These are phyloP conservation scores for Gossypioides kirkii DNA, from an alignment of 345 rosid species.

Conservation along the genomic window DNA sequence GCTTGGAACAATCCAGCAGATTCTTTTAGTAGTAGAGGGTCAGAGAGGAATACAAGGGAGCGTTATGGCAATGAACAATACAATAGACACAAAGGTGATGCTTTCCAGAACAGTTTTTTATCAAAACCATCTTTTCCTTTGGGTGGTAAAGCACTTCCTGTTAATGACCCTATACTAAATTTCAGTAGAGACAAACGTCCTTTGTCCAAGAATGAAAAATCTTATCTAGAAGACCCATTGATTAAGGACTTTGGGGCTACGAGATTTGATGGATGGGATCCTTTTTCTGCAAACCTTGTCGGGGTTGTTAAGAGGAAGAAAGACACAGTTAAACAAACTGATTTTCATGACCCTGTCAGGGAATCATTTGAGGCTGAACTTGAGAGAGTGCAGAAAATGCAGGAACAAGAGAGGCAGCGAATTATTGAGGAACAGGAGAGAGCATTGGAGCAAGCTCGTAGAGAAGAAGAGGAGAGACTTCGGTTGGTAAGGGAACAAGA, in stretches of 20 bases:
- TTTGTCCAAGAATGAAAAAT: conserved; percentile 59
- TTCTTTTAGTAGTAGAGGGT: conserved; percentile 43
- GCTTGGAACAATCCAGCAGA: conserved; percentile 47
- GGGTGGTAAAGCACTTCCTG: conserved; percentile 38
- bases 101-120: conserved; percentile 28
- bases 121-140: conserved; percentile 43
- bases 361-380: conserved; percentile 99
- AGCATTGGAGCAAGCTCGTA: conserved; percentile 70
- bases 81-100: conserved; percentile 43
- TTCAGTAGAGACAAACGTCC: conserved; percentile 60
- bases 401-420: conserved; percentile 79
- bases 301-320: conserved; percentile 82
- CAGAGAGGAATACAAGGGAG: conserved; percentile 40
- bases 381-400: conserved; percentile 93
- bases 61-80: conserved; percentile 46
- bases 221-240: conserved; percentile 62
- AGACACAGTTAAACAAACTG: conserved; percentile 58
- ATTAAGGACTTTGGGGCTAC: conserved; percentile 48
- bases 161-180: conserved; percentile 44
- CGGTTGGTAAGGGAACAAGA: conserved; percentile 76
- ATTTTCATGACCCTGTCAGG: conserved; percentile 89
- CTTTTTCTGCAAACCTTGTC: conserved; percentile 55
- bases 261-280: conserved; percentile 70
- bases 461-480: conserved; percentile 87
- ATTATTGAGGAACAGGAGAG: conserved; percentile 79